A percentile compares a stretch with the other conserved stretches of the same genome.
phyloP scores from a whole-genome alignment of 352 stramenopile species.

The Plasmopara muralis region DNA sequence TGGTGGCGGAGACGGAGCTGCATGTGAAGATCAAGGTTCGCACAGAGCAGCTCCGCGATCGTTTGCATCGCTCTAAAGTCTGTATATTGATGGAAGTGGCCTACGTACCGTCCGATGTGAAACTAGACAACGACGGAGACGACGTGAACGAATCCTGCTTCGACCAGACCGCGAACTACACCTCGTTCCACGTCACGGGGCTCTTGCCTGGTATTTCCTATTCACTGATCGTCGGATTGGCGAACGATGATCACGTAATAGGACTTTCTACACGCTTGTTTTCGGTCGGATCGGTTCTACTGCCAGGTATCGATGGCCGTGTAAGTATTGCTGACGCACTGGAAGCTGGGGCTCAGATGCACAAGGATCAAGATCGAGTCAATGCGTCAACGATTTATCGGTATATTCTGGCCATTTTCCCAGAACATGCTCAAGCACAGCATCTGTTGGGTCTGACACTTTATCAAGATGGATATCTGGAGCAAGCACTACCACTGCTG shows the following conservation, averaged over 20 bases:
- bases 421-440: no score
- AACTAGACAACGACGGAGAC: conserved; percentile 2
- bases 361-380: conserved; percentile 13
- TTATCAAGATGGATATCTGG: no score
- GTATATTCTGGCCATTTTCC: no score
- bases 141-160: no score
- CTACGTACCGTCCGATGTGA: conserved; percentile 35
- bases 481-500: no score
- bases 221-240: conserved; percentile 41
- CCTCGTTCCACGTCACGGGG: conserved; percentile 22
- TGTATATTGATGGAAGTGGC: conserved; percentile 53
- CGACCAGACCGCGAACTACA: no score
- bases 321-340: conserved; percentile 46
- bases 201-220: conserved; percentile 56
- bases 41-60: conserved; percentile 23
- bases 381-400: no score
- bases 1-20: conserved; percentile 23
- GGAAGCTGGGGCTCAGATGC: conserved; percentile 30
- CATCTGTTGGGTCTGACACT: no score
- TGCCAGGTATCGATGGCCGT: conserved; percentile 14
- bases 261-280: conserved; percentile 61
- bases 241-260: conserved; percentile 42
- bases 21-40: conserved; percentile 50
- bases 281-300: conserved; percentile 39
- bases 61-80: conserved; percentile 28